A percentile compares a stretch with the other conserved stretches of the same genome.
These are phyloP conservation scores for Debaryomyces hansenii DNA, from an alignment of 805 yeast genomes.

Conservation along the genomic window DNA sequence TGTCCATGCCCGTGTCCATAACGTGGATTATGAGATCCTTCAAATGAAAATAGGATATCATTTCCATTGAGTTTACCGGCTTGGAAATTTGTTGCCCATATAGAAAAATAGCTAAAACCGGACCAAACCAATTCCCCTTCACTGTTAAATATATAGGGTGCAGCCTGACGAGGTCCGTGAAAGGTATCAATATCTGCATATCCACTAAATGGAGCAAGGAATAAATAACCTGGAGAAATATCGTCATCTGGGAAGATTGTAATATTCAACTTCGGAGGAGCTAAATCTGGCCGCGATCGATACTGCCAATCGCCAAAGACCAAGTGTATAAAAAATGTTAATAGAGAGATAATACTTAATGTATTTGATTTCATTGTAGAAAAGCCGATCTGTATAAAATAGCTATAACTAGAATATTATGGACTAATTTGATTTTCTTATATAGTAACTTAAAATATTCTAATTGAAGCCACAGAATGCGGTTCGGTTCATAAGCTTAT, in stretches of 20 bases:
- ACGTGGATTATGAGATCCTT: slow-evolving; percentile 32
- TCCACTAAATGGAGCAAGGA: slow-evolving; percentile 32
- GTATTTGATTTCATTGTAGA: no score
- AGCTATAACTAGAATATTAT: no score
- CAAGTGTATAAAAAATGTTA: background rate
- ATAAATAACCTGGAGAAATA: slow-evolving; percentile 27
- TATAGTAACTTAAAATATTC: no score
- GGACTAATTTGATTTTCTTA: no score
- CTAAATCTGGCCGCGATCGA: slow-evolving; percentile 35
- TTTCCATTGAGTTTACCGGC: slow-evolving; percentile 21
- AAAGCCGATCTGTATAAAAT: no score
- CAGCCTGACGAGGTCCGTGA: slow-evolving; percentile 30
- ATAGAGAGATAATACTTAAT: no score
- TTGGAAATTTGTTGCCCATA: slow-evolving; percentile 32
- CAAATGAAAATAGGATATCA: slow-evolving; percentile 30
- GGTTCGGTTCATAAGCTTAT: no score
- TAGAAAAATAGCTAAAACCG: slow-evolving; percentile 31
- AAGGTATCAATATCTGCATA: slow-evolving; percentile 14
- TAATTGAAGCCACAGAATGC: no score
- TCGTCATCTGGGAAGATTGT: slow-evolving; percentile 22
- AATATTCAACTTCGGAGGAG: slow-evolving; percentile 33
- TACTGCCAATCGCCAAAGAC: slow-evolving; percentile 29
- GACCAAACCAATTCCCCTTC: slow-evolving; percentile 41
- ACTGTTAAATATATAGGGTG: slow-evolving; percentile 33
- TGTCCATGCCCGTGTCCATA: slow-evolving; percentile 31